Conservation (phyloP, 108 stramenopile species). For the Pseudonitzschia pungens region DNA sequence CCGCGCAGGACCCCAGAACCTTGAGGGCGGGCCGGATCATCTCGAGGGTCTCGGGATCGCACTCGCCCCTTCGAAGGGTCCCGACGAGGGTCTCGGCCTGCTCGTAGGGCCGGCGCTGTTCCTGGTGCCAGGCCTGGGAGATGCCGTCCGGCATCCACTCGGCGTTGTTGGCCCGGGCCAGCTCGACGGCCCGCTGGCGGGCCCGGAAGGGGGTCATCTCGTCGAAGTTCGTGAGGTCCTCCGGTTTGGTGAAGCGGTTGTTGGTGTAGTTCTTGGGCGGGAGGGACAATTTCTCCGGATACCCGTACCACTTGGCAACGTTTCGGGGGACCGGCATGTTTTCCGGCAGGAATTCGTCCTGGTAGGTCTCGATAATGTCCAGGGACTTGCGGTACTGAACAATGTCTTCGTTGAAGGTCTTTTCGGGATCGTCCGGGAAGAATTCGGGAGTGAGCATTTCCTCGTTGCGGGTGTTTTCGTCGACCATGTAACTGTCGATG, state of each 20-base stretch:
- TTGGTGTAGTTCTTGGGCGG: slow-evolving; percentile 66
- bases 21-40: slow-evolving; percentile 77
- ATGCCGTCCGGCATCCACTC: slow-evolving; percentile 80
- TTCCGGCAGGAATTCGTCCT: slow-evolving; percentile 63
- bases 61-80: slow-evolving; percentile 60
- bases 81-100: slow-evolving; percentile 64
- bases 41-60: slow-evolving; percentile 50
- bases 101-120: slow-evolving; percentile 61
- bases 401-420: slow-evolving; percentile 60
- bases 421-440: slow-evolving; percentile 61
- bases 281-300: slow-evolving; percentile 60
- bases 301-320: slow-evolving; percentile 81
- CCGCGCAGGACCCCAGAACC: slow-evolving; percentile 65
- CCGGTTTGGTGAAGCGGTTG: slow-evolving; percentile 75
- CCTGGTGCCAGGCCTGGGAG: slow-evolving; percentile 50
- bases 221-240: slow-evolving; percentile 70
- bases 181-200: slow-evolving; percentile 59
- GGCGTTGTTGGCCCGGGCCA: slow-evolving; percentile 82
- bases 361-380: slow-evolving; percentile 72
- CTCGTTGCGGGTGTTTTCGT: slow-evolving; percentile 54
- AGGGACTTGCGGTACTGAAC: slow-evolving; percentile 66
- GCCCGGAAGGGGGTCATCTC: slow-evolving; percentile 64
- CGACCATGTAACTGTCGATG: slow-evolving; percentile 71
- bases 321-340: slow-evolving; percentile 63
- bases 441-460: slow-evolving; percentile 64